Evolutionary conservation across 495 filamentous ascomycete genomes (phyloP).

Genomic region (Chlorociboria aeruginascens): DNA sequence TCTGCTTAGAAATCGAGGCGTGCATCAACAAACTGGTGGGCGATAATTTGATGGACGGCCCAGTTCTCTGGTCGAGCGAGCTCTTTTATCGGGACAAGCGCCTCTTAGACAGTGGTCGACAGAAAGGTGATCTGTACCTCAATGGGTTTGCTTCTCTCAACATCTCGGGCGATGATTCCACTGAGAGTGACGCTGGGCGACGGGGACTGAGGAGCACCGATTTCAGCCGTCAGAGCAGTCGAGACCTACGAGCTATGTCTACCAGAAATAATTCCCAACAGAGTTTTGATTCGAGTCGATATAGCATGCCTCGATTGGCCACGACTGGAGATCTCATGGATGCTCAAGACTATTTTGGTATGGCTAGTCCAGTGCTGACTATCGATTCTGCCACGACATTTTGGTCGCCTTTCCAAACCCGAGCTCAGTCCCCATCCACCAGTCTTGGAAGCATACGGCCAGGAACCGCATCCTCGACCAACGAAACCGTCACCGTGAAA

Average conservation of each 20-base stretch:
- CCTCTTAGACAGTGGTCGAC: constrained; percentile 56
- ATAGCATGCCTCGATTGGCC: constrained; percentile 38
- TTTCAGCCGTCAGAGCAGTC: constrained; percentile 26
- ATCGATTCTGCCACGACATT: constrained; percentile 74
- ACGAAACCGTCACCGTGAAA: constrained; percentile 46
- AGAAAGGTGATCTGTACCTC: constrained; percentile 38
- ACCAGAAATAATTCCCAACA: constrained; percentile 46
- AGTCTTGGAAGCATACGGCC: constrained; percentile 41
- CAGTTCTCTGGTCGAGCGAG: constrained; percentile 87
- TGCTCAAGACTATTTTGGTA: constrained; percentile 57
- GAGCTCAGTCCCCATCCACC: constrained; percentile 43
- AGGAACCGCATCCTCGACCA: constrained; percentile 43
- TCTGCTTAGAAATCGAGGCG: constrained; percentile 80
- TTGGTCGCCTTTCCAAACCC: constrained; percentile 72
- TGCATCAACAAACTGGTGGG: constrained; percentile 82
- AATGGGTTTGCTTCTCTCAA: constrained; percentile 36
- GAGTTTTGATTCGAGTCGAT: constrained; percentile 57
- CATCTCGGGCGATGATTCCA: constrained; percentile 29
- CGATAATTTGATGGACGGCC: constrained; percentile 73
- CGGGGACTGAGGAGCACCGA: constrained; percentile 30
- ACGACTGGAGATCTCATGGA: constrained; percentile 46
- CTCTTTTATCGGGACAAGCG: constrained; percentile 71
- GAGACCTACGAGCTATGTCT: constrained; percentile 41
- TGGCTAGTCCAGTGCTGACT: constrained; percentile 54
- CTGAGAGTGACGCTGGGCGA: constrained; percentile 23